Evolutionary conservation across 108 stramenopile species (phyloP).

Genomic region (Skeletonema costatum): DNA sequence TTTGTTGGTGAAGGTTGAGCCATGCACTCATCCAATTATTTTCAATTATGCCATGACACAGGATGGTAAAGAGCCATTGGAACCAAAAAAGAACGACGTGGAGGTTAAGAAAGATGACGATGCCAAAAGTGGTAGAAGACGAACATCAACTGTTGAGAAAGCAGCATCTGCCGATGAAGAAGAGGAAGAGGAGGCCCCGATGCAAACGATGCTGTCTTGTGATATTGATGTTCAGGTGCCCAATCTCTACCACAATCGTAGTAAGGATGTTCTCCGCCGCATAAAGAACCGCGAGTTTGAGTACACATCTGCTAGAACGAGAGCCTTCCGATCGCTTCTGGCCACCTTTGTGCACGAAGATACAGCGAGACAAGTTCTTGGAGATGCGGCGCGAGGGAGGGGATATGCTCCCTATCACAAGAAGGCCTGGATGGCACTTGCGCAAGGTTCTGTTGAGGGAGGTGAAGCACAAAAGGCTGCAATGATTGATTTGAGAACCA

Average conservation of each 20-base stretch:
- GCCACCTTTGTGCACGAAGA: conserved; percentile 69
- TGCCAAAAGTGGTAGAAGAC: conserved; percentile 13
- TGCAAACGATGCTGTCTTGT: conserved; percentile 60
- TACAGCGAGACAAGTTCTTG: conserved; percentile 59
- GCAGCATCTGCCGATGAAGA: conserved; percentile 10
- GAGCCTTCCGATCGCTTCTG: conserved; percentile 68
- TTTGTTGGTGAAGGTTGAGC: conserved; percentile 46
- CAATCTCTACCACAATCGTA: conserved; percentile 63
- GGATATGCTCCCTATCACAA: conserved; percentile 55
- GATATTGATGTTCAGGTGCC: conserved; percentile 76
- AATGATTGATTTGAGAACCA: conserved; percentile 63
- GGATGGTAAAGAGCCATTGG: conserved; percentile 36
- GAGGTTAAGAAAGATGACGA: conserved; percentile 4
- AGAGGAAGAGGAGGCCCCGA: conserved; percentile 26
- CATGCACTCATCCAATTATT: conserved; percentile 41
- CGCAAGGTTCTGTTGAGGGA: conserved; percentile 50
- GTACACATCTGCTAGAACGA: conserved; percentile 72
- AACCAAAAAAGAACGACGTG: conserved; percentile 4
- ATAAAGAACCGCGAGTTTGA: conserved; percentile 83
- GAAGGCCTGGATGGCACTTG: conserved; percentile 57
- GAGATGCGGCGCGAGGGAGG: conserved; percentile 63
- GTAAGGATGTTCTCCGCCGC: conserved; percentile 73
- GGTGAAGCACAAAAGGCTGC: conserved; percentile 75
- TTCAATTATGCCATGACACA: conserved; percentile 54
- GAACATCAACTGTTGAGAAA: conserved; percentile 12